A percentile compares a stretch with the other conserved stretches of the same genome.
Conservation (phyloP, 768 basidiomycete genomes). For the Rhizopogon vesiculosus region DNA sequence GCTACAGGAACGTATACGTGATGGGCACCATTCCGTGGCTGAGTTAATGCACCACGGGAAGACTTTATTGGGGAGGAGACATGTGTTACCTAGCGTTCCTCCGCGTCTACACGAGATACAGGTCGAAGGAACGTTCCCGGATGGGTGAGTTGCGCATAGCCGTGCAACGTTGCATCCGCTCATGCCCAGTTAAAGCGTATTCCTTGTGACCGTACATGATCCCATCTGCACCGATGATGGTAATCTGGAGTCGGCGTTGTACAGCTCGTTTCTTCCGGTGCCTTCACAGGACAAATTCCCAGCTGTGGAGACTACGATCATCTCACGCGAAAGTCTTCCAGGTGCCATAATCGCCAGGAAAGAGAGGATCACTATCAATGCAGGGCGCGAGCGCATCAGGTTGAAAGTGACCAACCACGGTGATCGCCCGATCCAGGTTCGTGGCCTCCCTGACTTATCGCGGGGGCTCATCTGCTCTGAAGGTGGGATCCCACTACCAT, state of each 20-base stretch:
- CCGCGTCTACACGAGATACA: conserved; percentile 80
- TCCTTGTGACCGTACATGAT: conserved; percentile 96
- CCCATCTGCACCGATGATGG: conserved; percentile 86
- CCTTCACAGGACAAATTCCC: conserved; percentile 69
- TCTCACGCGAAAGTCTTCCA: conserved; percentile 53
- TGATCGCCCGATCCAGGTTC: conserved; percentile 88
- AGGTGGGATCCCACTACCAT: conserved; percentile 94
- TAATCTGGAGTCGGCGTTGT: conserved; percentile 78
- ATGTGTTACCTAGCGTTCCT: conserved; percentile 83
- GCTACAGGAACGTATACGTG: conserved; percentile 90
- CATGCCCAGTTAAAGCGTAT: conserved; percentile 38
- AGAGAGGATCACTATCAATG: conserved; percentile 70
- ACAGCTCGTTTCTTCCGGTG: conserved; percentile 88
- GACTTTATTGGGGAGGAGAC: conserved; percentile 77
- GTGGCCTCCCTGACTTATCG: conserved; percentile 5
- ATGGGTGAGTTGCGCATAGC: conserved; percentile 51
- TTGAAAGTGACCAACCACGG: conserved; percentile 86
- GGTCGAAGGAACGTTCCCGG: conserved; percentile 88
- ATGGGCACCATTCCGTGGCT: conserved; percentile 81
- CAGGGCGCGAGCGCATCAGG: conserved; percentile 60
- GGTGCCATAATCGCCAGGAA: conserved; percentile 72
- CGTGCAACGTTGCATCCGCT: not conserved
- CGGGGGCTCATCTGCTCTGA: conserved; percentile 3
- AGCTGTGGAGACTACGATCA: conserved; percentile 39
- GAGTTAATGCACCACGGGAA: conserved; percentile 95